Evolutionary conservation across 2,329 filamentous ascomycete species (phyloP).

Genomic region (Colletotrichum somersetense): DNA sequence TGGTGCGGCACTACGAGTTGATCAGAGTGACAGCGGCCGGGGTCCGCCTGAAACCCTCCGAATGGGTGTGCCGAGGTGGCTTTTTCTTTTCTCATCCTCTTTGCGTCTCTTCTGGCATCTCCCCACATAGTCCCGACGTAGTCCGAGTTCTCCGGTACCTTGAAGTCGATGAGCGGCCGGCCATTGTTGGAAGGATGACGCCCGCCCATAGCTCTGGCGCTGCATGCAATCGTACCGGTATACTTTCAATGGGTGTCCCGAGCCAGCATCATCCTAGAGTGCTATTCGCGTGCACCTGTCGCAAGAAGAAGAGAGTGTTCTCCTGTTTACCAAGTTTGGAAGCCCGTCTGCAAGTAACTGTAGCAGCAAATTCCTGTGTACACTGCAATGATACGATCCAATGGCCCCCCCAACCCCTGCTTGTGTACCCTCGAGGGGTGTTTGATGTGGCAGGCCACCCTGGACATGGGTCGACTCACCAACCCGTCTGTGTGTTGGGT

Average conservation of each 20-base stretch:
- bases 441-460: slow-evolving; percentile 35
- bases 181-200: not conserved
- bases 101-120: not conserved
- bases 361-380: not conserved
- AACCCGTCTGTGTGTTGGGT: slow-evolving; percentile 16
- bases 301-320: slow-evolving; percentile 11
- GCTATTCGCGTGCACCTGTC: slow-evolving; percentile 19
- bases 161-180: not conserved
- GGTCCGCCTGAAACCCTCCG: slow-evolving; percentile 30
- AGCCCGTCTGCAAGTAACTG: not conserved
- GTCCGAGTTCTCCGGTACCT: not conserved
- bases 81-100: not conserved
- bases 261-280: not conserved
- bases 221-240: not conserved
- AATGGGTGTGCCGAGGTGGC: not conserved
- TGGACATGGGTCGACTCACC: slow-evolving; percentile 2
- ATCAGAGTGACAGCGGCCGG: slow-evolving; percentile 28
- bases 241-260: slow-evolving; percentile 13
- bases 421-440: slow-evolving; percentile 14
- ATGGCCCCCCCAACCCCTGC: slow-evolving; percentile 2
- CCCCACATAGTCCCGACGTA: not conserved
- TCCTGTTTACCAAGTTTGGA: not conserved
- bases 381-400: not conserved
- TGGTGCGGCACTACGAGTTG: slow-evolving; percentile 23
- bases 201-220: slow-evolving; percentile 4